These are phyloP conservation scores for Tripterygium wilfordii DNA, from an alignment of 177 flowering plant genomes.

Conservation along the genomic window DNA sequence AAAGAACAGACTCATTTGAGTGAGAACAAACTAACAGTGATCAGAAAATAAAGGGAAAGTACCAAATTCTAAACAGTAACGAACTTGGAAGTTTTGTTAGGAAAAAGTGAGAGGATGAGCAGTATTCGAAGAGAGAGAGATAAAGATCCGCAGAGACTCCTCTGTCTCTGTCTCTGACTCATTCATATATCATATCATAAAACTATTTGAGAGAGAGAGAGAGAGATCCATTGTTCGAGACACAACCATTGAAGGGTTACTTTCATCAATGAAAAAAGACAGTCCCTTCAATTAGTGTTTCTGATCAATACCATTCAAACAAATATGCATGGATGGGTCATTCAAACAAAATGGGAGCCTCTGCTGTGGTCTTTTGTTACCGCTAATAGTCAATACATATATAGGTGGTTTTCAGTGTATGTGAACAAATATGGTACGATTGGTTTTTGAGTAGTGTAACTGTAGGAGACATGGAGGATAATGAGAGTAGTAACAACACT, in stretches of 20 bases:
- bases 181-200: no score
- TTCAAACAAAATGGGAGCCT: constrained; percentile 8
- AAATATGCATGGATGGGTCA: constrained; percentile 14
- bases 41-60: no score
- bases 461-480: constrained; percentile 6
- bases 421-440: no score
- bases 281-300: no score
- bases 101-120: constrained; percentile 12
- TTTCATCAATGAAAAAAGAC: constrained; percentile 17
- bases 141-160: not conserved
- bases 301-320: no score
- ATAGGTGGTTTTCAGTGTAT: not conserved
- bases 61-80: constrained; percentile 17
- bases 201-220: no score
- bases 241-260: constrained; percentile 15
- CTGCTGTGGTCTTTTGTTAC: not conserved
- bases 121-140: constrained; percentile 4
- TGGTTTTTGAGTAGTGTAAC: not conserved
- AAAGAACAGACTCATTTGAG: no score
- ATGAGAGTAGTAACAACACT: not conserved
- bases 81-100: constrained; percentile 11
- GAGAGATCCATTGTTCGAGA: no score
- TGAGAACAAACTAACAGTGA: no score
- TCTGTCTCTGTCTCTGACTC: not conserved
- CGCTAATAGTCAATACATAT: not conserved